Conservation (phyloP, 768 basidiomycete genomes). For the Pleurotus pulmonarius region DNA sequence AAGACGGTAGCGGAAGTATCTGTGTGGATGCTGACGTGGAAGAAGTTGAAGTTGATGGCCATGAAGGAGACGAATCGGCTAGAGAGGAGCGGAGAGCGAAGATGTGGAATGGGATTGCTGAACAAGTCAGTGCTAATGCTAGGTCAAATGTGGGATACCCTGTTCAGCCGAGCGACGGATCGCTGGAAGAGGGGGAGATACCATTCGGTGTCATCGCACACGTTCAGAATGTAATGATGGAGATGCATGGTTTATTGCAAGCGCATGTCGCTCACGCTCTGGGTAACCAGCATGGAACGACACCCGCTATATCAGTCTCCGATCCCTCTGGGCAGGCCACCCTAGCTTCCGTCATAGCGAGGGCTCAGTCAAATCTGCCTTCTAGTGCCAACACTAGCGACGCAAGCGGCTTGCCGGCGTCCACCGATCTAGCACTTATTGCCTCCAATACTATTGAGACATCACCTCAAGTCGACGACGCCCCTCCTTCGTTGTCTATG, state of each 20-base stretch:
- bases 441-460: slow-evolving; percentile 3
- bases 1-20: slow-evolving; percentile 45
- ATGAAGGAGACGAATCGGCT: slow-evolving; percentile 38
- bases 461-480: slow-evolving; percentile 7
- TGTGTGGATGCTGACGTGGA: slow-evolving; percentile 58
- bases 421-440: slow-evolving; percentile 11
- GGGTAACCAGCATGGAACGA: slow-evolving; percentile 31
- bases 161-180: slow-evolving; percentile 21
- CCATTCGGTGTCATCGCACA: slow-evolving; percentile 41
- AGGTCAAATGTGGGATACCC: slow-evolving; percentile 15
- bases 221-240: slow-evolving; percentile 49
- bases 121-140: slow-evolving; percentile 20
- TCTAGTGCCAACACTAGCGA: background rate
- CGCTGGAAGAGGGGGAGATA: slow-evolving; percentile 62
- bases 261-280: slow-evolving; percentile 54
- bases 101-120: slow-evolving; percentile 60
- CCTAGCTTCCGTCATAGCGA: slow-evolving; percentile 67
- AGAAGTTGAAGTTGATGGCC: slow-evolving; percentile 52
- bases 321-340: slow-evolving; percentile 54
- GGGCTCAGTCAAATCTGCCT: slow-evolving; percentile 50
- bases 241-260: slow-evolving; percentile 54
- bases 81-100: slow-evolving; percentile 60
- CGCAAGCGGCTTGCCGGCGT: slow-evolving; percentile 11
- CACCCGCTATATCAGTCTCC: slow-evolving; percentile 24
- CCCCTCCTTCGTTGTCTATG: slow-evolving; percentile 48